Conservation (phyloP, 495 filamentous ascomycete species). For the Podospora pseudoanserina region DNA sequence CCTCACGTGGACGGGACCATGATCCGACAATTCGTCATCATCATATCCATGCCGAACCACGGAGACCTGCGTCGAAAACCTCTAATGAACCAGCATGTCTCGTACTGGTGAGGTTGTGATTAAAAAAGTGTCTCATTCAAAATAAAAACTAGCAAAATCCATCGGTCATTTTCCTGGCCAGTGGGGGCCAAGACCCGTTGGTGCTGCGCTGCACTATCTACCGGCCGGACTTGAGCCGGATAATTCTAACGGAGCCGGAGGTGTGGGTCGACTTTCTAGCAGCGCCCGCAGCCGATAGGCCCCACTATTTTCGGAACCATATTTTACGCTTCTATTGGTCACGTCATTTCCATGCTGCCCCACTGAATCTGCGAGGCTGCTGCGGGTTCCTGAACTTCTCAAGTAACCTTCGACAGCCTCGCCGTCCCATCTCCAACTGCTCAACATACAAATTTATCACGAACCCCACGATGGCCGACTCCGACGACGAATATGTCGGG, state of each 20-base stretch:
- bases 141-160: not conserved
- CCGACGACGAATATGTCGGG: slow-evolving; percentile 77
- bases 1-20: not conserved
- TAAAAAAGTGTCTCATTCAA: not conserved
- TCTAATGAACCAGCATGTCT: not conserved
- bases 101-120: too few relatives aligned
- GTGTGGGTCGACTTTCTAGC: not conserved
- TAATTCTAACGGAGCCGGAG: not conserved
- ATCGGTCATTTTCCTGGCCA: not conserved
- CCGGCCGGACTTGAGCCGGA: not conserved
- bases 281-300: not conserved
- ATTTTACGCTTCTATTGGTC: not conserved
- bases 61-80: not conserved
- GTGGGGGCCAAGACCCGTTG: not conserved
- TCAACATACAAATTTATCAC: not conserved
- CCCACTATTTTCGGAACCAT: not conserved
- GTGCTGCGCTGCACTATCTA: not conserved
- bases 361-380: not conserved
- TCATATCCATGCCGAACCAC: not conserved
- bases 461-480: slow-evolving; percentile 59
- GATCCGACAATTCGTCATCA: not conserved
- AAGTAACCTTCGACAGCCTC: not conserved
- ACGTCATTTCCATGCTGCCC: not conserved
- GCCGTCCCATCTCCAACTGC: not conserved
- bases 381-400: not conserved